Base-by-base conservation (phyloP, 1,139 yeast genomes). In the Candida buenavistaensis region DNA sequence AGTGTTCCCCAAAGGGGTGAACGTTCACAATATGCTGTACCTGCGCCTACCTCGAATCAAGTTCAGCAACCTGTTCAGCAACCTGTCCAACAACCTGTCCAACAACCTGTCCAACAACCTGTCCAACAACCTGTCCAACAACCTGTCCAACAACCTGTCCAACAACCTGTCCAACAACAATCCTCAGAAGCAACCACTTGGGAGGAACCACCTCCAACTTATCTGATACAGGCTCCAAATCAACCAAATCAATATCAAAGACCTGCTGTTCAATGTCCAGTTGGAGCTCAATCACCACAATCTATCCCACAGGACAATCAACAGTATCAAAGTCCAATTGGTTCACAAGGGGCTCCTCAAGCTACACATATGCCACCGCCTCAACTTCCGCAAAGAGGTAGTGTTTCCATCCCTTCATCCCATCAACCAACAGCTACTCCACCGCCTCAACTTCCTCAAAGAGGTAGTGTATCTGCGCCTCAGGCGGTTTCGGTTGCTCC, bases 1-100 rank as follows among this genome's bases (percentile, higher is more conserved):
- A 36, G 33, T 17, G 32, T 37, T 10, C 45, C 49, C 12, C 31
- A 33, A 4, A 17, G 23, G 3, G 46, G 52, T 4, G 44, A 39
- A 31, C 26, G 33, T 5, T 35, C 44, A 4, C 31, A 42, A 6
- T 38, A 41, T 33, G 19, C 26, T 3, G 24, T 16, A 9, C 31
- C 41, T 4, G 21, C 28, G 14, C 15, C 33, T 3, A 6, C 30
- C 2, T 9, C 13, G 10, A 35, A 24, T 19, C 38, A 29, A 22
- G 34, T n/a, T n/a, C n/a, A 17, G 21, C 49, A 38, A 26, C 39
- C 36, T 15, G n/a, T n/a, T 5, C 41, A 35, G 28, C 46, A 36
- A 30, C 30, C 35, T 21, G 40, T 13, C 13, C 38, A 32, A 23
- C n/a, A n/a, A n/a, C n/a, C n/a, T n/a, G n/a, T n/a, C n/a, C n/a